phyloP scores from a whole-genome alignment of 1,139 yeast genomes.

The Debaryomyces sp. region DNA sequence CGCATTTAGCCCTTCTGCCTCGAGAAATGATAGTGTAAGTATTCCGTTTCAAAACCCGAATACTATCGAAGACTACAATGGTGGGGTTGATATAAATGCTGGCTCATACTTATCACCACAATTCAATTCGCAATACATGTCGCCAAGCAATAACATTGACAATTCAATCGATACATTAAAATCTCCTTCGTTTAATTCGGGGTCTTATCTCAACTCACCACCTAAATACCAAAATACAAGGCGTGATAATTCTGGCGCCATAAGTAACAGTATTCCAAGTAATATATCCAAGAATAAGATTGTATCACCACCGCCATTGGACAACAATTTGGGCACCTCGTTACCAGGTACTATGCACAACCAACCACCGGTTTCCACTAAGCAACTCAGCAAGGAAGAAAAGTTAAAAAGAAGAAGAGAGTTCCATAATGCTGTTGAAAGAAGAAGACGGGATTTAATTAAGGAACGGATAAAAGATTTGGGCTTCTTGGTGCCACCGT shows the following conservation, averaged over 20 bases:
- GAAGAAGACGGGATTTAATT: slow-evolving; percentile 76
- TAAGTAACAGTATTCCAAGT: slow-evolving; percentile 31
- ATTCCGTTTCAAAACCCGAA: slow-evolving; percentile 22
- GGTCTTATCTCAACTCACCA: slow-evolving; percentile 40
- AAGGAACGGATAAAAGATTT: slow-evolving; percentile 75
- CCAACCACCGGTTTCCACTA: slow-evolving; percentile 28
- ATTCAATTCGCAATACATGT: slow-evolving; percentile 25
- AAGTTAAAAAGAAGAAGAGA: slow-evolving; percentile 71
- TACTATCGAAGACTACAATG: slow-evolving; percentile 16
- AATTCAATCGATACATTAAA: slow-evolving; percentile 33
- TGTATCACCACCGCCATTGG: slow-evolving; percentile 9
- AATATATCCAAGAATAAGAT: slow-evolving; percentile 14
- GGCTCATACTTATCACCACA: slow-evolving; percentile 32
- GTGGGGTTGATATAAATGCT: slow-evolving; percentile 19
- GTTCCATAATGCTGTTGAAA: slow-evolving; percentile 80
- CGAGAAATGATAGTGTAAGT: slow-evolving; percentile 38
- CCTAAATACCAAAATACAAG: slow-evolving; percentile 24
- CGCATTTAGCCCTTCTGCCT: slow-evolving; percentile 33
- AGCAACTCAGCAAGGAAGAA: slow-evolving; percentile 66
- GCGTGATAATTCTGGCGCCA: neutral
- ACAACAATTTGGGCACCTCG: slow-evolving; percentile 26
- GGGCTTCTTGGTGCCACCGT: slow-evolving; percentile 72
- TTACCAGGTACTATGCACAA: slow-evolving; percentile 22
- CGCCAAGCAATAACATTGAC: slow-evolving; percentile 22
- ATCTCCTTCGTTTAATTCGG: slow-evolving; percentile 28